Evolutionary conservation across 768 basidiomycete genomes (phyloP).

Genomic region (Pulveroboletus sp.): DNA sequence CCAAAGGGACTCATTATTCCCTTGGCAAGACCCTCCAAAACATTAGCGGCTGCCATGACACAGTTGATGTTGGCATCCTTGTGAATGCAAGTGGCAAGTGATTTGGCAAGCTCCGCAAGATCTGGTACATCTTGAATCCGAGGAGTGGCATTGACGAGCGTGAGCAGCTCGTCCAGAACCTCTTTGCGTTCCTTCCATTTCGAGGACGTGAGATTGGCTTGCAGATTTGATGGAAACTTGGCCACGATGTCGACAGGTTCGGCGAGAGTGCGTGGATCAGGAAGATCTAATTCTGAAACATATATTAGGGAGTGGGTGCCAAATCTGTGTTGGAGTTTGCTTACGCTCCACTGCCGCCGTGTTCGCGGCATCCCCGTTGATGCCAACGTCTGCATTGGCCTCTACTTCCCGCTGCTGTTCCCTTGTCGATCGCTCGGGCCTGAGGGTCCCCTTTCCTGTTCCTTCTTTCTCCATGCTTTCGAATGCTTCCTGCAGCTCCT

Average conservation of each 20-base stretch:
- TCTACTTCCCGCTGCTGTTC: slow-evolving; percentile 71
- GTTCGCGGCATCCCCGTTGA: slow-evolving; percentile 34
- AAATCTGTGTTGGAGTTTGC: slow-evolving; percentile 9
- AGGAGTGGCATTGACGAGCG: slow-evolving; percentile 62
- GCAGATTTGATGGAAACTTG: slow-evolving; percentile 72
- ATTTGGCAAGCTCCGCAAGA: slow-evolving; percentile 69
- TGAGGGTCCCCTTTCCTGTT: slow-evolving; percentile 77
- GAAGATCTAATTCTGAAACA: slow-evolving; percentile 42
- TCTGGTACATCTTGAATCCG: slow-evolving; percentile 79
- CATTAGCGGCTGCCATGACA: slow-evolving; percentile 82
- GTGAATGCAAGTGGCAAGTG: slow-evolving; percentile 76
- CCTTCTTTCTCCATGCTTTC: slow-evolving; percentile 80
- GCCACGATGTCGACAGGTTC: slow-evolving; percentile 77
- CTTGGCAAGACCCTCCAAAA: slow-evolving; percentile 82
- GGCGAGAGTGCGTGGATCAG: slow-evolving; percentile 76
- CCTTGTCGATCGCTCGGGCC: slow-evolving; percentile 76
- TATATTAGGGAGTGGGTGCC: slow-evolving; percentile 8
- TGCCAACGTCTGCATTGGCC: slow-evolving; percentile 35
- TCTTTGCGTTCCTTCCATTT: slow-evolving; percentile 99
- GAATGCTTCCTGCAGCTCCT: slow-evolving; percentile 91
- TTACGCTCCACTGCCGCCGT: slow-evolving; percentile 53
- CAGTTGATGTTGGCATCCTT: slow-evolving; percentile 94
- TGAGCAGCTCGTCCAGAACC: slow-evolving; percentile 76
- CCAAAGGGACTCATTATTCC: slow-evolving; percentile 74
- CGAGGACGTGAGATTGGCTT: slow-evolving; percentile 73